phyloP scores from a whole-genome alignment of 139 green algal genomes.

The Chlamydomonas sp. region DNA sequence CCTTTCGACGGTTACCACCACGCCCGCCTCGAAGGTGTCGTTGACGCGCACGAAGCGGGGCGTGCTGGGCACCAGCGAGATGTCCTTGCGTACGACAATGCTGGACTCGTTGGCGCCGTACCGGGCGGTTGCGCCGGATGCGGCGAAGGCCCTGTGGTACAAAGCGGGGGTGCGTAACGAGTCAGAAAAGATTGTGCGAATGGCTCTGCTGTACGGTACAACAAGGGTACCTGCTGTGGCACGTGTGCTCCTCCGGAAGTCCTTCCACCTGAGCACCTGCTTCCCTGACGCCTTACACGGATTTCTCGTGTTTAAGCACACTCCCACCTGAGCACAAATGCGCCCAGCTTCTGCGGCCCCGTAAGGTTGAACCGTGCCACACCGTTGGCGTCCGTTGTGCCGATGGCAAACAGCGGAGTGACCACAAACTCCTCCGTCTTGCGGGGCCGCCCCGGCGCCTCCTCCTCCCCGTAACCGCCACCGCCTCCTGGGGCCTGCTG shows the following conservation, averaged over 20 bases:
- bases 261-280: no score
- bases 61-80: constrained; percentile 66
- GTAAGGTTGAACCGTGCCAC: constrained; percentile 20
- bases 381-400: constrained; percentile 15
- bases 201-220: no score
- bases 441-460: background rate
- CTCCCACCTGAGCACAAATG: constrained; percentile 41
- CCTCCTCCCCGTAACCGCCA: background rate
- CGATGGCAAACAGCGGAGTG: constrained; percentile 48
- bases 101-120: constrained; percentile 62
- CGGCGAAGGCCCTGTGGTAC: constrained; percentile 37
- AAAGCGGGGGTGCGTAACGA: no score
- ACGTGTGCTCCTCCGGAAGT: no score
- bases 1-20: constrained; percentile 47
- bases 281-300: no score
- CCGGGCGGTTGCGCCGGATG: background rate
- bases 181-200: background rate
- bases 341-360: constrained; percentile 57
- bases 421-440: constrained; percentile 33
- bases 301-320: no score
- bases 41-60: constrained; percentile 68
- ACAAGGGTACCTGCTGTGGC: no score
- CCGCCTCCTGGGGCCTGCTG: no score
- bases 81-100: constrained; percentile 54
- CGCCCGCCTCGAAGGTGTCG: constrained; percentile 68